Conservation (phyloP, 768 basidiomycete genomes). For the Lactarius evosmus region DNA sequence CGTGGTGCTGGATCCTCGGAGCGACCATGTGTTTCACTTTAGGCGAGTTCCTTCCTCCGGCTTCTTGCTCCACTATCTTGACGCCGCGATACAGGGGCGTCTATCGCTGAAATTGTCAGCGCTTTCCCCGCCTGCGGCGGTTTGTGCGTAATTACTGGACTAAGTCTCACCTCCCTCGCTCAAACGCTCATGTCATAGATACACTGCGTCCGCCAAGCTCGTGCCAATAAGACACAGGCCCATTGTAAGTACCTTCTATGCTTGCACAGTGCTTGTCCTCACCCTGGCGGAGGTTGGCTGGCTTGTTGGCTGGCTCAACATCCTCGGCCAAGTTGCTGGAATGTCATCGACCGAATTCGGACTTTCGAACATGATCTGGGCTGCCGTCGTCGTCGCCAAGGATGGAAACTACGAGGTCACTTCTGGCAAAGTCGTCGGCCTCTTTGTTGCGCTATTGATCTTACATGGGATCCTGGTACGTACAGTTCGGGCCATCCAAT, state of each 20-base stretch:
- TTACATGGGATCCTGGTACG: slow-evolving; percentile 69
- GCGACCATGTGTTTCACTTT: slow-evolving; percentile 71
- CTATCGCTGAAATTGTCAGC: slow-evolving; percentile 75
- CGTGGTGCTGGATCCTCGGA: slow-evolving; percentile 76
- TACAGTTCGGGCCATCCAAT: slow-evolving; percentile 19
- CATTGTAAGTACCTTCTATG: slow-evolving; percentile 40
- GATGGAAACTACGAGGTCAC: slow-evolving; percentile 60
- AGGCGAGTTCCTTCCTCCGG: slow-evolving; percentile 33
- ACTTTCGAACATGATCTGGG: slow-evolving; percentile 72
- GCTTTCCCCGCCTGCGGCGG: slow-evolving; percentile 75
- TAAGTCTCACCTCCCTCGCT: not conserved
- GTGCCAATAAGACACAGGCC: slow-evolving; percentile 63
- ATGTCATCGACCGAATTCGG: slow-evolving; percentile 86
- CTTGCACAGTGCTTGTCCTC: not conserved
- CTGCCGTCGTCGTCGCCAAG: slow-evolving; percentile 65
- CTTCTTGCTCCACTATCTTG: not conserved
- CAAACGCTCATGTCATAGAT: slow-evolving; percentile 40
- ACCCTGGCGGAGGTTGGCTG: slow-evolving; percentile 53
- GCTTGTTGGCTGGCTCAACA: slow-evolving; percentile 82
- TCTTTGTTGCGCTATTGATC: slow-evolving; percentile 72
- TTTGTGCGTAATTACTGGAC: slow-evolving; percentile 41
- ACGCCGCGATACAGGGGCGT: slow-evolving; percentile 39
- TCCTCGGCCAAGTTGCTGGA: slow-evolving; percentile 81
- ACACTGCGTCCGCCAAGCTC: slow-evolving; percentile 78
- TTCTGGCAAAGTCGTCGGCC: slow-evolving; percentile 68